These are phyloP conservation scores for Aspergillus amoenus DNA, from an alignment of 2,329 filamentous ascomycete species.

Conservation along the genomic window DNA sequence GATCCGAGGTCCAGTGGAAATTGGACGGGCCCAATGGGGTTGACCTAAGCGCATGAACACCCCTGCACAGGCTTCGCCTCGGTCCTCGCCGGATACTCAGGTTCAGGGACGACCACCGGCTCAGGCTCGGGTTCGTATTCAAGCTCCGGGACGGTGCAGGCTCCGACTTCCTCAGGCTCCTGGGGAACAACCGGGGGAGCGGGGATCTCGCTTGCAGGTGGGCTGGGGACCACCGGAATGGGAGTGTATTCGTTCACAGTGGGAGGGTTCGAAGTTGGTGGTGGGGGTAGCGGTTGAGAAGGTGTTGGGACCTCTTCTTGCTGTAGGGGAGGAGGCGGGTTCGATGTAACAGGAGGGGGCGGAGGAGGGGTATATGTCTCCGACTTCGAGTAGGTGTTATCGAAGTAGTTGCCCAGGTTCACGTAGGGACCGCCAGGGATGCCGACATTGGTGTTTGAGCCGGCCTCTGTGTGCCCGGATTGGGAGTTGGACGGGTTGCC, in stretches of 20 bases:
- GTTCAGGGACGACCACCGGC: background rate
- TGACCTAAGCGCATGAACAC: background rate
- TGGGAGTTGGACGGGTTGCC: background rate
- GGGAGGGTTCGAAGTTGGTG: background rate
- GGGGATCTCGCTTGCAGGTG: background rate
- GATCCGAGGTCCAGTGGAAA: no score
- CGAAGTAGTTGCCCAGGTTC: slow-evolving; percentile 3
- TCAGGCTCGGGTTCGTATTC: background rate
- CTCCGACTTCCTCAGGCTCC: background rate
- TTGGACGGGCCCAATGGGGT: background rate
- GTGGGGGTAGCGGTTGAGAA: background rate
- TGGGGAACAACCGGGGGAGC: background rate
- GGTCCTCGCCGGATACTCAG: background rate
- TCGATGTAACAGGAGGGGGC: background rate
- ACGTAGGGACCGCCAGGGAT: slow-evolving; percentile 22
- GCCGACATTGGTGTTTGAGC: slow-evolving; percentile 10
- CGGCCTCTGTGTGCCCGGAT: slow-evolving; percentile 10
- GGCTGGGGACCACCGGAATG: background rate
- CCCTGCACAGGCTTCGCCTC: background rate
- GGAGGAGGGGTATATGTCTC: background rate
- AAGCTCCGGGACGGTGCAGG: background rate
- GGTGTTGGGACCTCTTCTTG: background rate
- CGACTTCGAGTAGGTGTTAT: background rate
- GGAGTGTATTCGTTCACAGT: background rate
- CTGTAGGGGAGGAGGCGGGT: background rate